These are phyloP conservation scores for Aspergillus candidus DNA, from an alignment of 2,329 filamentous ascomycete genomes.

Conservation along the genomic window DNA sequence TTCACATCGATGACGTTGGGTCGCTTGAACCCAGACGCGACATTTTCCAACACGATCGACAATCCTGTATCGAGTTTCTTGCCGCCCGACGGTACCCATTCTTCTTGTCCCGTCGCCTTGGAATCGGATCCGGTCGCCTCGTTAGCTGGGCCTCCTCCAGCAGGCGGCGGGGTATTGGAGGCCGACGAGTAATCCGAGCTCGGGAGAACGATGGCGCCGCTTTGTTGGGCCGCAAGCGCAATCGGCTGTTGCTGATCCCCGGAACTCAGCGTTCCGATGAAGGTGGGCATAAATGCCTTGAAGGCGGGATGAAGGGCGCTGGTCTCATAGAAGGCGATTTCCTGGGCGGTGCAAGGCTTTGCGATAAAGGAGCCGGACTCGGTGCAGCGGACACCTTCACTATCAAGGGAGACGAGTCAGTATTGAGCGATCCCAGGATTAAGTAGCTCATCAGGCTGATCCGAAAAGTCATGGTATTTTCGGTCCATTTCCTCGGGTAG, in stretches of 20 bases:
- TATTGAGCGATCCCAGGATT: conserved; percentile 3
- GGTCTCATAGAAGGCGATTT: conserved; percentile 85
- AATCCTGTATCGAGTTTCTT: conserved; percentile 67
- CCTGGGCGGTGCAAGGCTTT: conserved; percentile 82
- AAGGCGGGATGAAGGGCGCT: conserved; percentile 66
- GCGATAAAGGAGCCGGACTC: conserved; percentile 78
- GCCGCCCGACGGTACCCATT: conserved; percentile 48
- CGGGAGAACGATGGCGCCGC: conserved; percentile 30
- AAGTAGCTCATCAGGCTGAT: neutral
- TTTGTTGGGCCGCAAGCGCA: conserved; percentile 45
- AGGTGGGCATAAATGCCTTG: conserved; percentile 73
- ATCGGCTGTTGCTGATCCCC: conserved; percentile 44
- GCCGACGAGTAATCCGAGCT: conserved; percentile 16
- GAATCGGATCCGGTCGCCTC: conserved; percentile 16
- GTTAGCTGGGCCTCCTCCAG: conserved; percentile 10
- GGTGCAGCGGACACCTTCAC: conserved; percentile 85
- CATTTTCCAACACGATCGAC: conserved; percentile 80
- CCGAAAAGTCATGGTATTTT: too few species aligned
- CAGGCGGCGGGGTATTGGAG: conserved; percentile 12
- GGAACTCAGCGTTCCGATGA: conserved; percentile 73
- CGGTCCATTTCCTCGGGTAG: too few species aligned
- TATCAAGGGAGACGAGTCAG: conserved; percentile 33
- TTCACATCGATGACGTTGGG: conserved; percentile 94
- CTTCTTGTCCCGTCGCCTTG: conserved; percentile 17
- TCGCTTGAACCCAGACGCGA: conserved; percentile 69